Base-by-base conservation (phyloP, 1,284 basidiomycete species). In the Golubevia sp. region DNA sequence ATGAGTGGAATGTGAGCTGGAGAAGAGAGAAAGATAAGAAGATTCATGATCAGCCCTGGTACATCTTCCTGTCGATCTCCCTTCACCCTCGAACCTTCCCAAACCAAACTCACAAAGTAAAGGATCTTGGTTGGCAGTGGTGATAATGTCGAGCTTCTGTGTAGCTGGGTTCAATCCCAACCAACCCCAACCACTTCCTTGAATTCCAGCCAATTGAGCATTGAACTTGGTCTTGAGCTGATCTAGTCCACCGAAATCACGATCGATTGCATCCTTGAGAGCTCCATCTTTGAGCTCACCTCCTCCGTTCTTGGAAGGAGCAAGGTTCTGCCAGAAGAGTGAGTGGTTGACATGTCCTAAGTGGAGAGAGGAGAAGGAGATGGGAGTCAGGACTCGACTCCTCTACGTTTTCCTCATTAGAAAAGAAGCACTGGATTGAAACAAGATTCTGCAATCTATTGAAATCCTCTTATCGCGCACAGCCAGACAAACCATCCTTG, bases 141-240 rank as follows among this genome's bases (percentile, higher is more conserved):
- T 79, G 38, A 77, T 59, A 44, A 83, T 77, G 53, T 78, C 77
- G 26, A 83, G 67, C 57, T 72, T 70, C 56, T 69, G 70, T 18
- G 64, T 76, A 55, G 61, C 54, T 2, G 71, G 66, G 69, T 82
- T 73, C 60, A 63, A 66, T 23, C 74, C 80, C 56, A 83, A 62
- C 80, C 80, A 83, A 55, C 76, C 80, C 80, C 80, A 83, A 53
- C 80, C 80, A 55, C 61, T 65, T 44, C 80, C 80, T 67, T 83
- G 80, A 58, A 83, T 79, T 7, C 74, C 79, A 51, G 49, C 61
- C 21, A 51, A 4, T 60, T 65, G 63, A 24, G 71, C 71, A 56
- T 76, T 77, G 66, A 77, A 75, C 61, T 73, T 70, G 8, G 53
- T 21, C 74, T 83, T 79, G 38, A 83, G 56, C 54, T 63, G 27